Evolutionary conservation across 805 yeast genomes (phyloP).

Genomic region (Isabelozyma heimii): DNA sequence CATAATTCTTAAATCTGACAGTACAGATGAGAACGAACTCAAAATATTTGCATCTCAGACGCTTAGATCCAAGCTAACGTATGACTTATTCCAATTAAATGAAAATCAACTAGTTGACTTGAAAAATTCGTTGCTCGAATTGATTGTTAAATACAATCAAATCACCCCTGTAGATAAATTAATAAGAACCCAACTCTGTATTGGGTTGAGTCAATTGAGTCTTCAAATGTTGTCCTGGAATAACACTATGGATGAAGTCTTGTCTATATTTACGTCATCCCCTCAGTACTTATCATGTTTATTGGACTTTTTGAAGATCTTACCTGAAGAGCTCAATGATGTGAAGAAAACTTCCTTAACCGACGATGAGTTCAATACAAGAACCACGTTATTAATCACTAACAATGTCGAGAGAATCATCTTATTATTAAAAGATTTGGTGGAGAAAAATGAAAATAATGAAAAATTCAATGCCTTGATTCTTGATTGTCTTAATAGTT

Average conservation of each 20-base stretch:
- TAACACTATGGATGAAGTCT: constrained; percentile 66
- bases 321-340: constrained; percentile 89
- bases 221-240: constrained; percentile 76
- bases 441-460: constrained; percentile 13
- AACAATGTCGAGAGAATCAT: constrained; percentile 69
- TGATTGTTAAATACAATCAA: constrained; percentile 47
- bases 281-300: constrained; percentile 45
- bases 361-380: constrained; percentile 70
- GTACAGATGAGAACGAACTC: constrained; percentile 47
- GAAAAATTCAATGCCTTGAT: constrained; percentile 44
- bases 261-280: constrained; percentile 41
- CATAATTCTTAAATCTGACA: constrained; percentile 42
- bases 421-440: constrained; percentile 53
- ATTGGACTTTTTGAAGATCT: constrained; percentile 76
- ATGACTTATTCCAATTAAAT: constrained; percentile 58
- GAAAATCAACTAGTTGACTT: constrained; percentile 23
- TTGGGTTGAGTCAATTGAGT: constrained; percentile 78
- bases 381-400: constrained; percentile 63
- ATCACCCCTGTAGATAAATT: constrained; percentile 40
- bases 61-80: constrained; percentile 75
- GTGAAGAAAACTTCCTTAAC: constrained; percentile 74
- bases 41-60: constrained; percentile 91
- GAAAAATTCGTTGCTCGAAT: constrained; percentile 62
- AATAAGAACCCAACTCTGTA: constrained; percentile 78
- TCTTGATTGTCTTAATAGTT: constrained; percentile 76